Conservation (phyloP, 257 asterid genomes). For the Nicotiana paniculata region DNA sequence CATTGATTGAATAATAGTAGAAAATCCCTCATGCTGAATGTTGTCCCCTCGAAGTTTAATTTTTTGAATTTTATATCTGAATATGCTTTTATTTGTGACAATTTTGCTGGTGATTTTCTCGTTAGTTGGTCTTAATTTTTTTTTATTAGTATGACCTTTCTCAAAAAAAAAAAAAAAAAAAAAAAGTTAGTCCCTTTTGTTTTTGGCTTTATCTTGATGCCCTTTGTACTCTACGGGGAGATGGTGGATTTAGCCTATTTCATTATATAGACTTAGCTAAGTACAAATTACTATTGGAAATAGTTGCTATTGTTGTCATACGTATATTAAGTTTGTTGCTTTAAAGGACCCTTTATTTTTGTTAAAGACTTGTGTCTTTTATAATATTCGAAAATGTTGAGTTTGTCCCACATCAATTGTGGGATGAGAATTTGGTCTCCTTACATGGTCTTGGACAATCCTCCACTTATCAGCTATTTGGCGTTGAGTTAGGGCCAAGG, state of each 20-base stretch:
- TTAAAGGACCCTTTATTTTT: neutral
- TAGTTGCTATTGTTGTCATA: neutral
- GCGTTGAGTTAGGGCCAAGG: too few species aligned
- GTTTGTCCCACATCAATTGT: too few species aligned
- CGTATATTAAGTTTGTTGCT: neutral
- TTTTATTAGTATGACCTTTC: too few species aligned
- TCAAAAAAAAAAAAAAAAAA: too few species aligned
- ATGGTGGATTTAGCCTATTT: neutral
- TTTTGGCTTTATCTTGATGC: neutral
- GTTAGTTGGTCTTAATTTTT: neutral
- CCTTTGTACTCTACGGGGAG: neutral
- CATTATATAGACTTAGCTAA: neutral
- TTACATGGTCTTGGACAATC: too few species aligned
- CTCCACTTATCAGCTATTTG: too few species aligned
- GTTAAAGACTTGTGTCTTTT: neutral
- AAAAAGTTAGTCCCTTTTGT: too few species aligned
- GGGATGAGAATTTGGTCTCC: too few species aligned
- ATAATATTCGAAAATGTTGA: neutral
- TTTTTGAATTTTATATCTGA: neutral
- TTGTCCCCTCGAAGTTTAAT: neutral
- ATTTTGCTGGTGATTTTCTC: neutral
- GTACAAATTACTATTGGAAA: neutral
- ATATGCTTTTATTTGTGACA: neutral
- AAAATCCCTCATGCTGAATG: neutral
- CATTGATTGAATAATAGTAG: neutral